phyloP scores from a whole-genome alignment of 352 stramenopile species.

The Halophytophthora polymorphica region DNA sequence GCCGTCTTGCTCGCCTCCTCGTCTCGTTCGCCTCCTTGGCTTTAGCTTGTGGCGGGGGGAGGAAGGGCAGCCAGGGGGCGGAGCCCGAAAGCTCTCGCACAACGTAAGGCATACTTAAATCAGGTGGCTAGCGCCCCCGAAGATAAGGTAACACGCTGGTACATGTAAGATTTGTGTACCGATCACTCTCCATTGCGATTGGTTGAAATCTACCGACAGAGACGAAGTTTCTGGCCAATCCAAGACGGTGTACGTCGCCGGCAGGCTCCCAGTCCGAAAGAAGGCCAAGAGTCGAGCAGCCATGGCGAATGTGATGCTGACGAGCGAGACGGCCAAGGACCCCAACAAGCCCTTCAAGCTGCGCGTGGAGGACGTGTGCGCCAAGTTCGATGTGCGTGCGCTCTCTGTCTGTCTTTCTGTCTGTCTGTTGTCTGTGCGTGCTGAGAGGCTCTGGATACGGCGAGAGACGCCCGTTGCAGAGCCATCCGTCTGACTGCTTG shows the following conservation, averaged over 20 bases:
- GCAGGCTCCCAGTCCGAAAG: not conserved
- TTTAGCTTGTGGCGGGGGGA: not conserved
- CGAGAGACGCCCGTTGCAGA: too few relatives aligned
- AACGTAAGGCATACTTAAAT: not conserved
- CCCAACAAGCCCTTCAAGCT: constrained; percentile 87
- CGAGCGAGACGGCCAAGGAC: constrained; percentile 85
- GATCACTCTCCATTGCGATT: too few relatives aligned
- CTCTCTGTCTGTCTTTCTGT: too few relatives aligned
- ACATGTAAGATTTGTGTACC: too few relatives aligned
- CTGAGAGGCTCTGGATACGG: not conserved
- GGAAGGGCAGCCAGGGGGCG: too few relatives aligned
- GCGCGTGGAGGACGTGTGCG: constrained; percentile 80
- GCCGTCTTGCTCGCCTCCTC: constrained; percentile 4
- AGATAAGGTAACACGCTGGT: too few relatives aligned
- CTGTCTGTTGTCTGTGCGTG: not conserved
- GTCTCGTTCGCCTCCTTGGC: constrained; percentile 1
- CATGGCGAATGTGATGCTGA: constrained; percentile 89
- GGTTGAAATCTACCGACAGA: too few relatives aligned
- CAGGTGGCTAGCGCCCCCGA: too few relatives aligned
- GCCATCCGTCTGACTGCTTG: too few relatives aligned
- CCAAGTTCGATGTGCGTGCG: constrained; percentile 71
- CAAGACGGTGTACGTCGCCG: not conserved
- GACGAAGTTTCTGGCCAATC: constrained; percentile 7
- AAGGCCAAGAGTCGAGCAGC: constrained; percentile 1
- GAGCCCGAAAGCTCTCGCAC: not conserved